These are phyloP conservation scores for Solanum phureja DNA, from an alignment of 257 asterid species.

Conservation along the genomic window DNA sequence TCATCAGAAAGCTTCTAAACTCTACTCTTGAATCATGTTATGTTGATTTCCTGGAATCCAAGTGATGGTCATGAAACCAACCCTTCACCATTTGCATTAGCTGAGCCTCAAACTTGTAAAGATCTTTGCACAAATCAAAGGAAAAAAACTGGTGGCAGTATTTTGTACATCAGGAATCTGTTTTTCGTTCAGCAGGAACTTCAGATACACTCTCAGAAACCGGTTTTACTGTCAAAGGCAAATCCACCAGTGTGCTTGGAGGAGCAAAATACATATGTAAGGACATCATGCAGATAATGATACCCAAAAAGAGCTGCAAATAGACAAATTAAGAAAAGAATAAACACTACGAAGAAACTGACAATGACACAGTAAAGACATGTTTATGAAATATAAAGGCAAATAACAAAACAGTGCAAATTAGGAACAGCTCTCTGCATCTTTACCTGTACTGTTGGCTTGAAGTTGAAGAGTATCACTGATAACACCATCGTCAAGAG, in stretches of 20 bases:
- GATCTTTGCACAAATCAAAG: background rate
- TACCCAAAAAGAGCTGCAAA: slow-evolving; percentile 84
- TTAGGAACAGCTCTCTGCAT: background rate
- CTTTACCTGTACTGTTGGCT: slow-evolving; percentile 80
- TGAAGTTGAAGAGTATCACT: slow-evolving; percentile 74
- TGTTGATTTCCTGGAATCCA: background rate
- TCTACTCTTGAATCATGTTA: background rate
- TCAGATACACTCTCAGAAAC: slow-evolving; percentile 34
- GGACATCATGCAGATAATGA: slow-evolving; percentile 91
- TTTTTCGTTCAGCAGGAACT: slow-evolving; percentile 55
- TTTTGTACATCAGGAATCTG: slow-evolving; percentile 33
- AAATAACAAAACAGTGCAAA: background rate
- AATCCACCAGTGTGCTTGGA: slow-evolving; percentile 66
- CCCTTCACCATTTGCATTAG: background rate
- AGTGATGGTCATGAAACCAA: background rate
- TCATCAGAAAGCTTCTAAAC: background rate
- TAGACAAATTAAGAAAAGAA: background rate
- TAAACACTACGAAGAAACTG: background rate
- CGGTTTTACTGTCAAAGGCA: slow-evolving; percentile 52
- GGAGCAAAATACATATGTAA: slow-evolving; percentile 95
- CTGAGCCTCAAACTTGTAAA: background rate
- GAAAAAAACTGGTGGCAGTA: background rate
- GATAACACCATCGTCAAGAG: slow-evolving; percentile 78
- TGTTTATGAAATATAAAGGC: background rate
- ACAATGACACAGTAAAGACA: background rate